Conservation (phyloP, 1,284 basidiomycete species). For the Leccinum pachyderme region DNA sequence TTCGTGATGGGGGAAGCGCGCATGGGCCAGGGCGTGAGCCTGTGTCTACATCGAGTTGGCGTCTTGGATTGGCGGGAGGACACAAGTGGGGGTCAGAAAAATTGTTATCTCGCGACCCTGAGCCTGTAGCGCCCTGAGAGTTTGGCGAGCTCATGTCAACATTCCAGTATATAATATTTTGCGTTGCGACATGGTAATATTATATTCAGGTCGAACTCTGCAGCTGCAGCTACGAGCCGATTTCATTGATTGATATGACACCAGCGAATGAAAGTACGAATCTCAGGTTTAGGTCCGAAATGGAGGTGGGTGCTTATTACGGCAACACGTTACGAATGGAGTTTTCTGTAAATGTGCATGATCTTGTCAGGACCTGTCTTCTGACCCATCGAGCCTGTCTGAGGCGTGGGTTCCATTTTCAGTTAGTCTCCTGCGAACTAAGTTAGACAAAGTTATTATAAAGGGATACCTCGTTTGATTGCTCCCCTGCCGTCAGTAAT, state of each 20-base stretch:
- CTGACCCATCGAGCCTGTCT: constrained; percentile 32
- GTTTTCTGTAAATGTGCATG: constrained; percentile 29
- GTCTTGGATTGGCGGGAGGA: constrained; percentile 24
- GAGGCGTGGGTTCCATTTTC: constrained; percentile 32
- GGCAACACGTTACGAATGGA: constrained; percentile 28
- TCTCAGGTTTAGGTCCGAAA: constrained; percentile 24
- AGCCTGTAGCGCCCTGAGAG: constrained; percentile 16
- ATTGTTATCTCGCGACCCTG: constrained; percentile 34
- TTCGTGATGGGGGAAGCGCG: constrained; percentile 25
- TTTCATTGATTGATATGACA: constrained; percentile 32
- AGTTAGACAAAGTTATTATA: constrained; percentile 36
- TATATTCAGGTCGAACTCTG: neutral
- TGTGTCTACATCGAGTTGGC: constrained; percentile 11
- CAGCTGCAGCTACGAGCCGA: constrained; percentile 16
- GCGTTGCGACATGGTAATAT: constrained; percentile 9
- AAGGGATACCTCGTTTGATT: constrained; percentile 18
- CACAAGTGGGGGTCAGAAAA: constrained; percentile 7
- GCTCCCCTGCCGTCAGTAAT: constrained; percentile 21
- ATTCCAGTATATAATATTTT: constrained; percentile 15
- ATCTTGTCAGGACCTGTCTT: constrained; percentile 30
- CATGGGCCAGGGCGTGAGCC: neutral
- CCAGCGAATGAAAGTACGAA: constrained; percentile 23
- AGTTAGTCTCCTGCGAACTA: constrained; percentile 21
- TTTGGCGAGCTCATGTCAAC: constrained; percentile 28
- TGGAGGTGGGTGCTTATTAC: constrained; percentile 32